phyloP scores from a whole-genome alignment of 495 filamentous ascomycete genomes.

The Hyaloscypha variabilis region DNA sequence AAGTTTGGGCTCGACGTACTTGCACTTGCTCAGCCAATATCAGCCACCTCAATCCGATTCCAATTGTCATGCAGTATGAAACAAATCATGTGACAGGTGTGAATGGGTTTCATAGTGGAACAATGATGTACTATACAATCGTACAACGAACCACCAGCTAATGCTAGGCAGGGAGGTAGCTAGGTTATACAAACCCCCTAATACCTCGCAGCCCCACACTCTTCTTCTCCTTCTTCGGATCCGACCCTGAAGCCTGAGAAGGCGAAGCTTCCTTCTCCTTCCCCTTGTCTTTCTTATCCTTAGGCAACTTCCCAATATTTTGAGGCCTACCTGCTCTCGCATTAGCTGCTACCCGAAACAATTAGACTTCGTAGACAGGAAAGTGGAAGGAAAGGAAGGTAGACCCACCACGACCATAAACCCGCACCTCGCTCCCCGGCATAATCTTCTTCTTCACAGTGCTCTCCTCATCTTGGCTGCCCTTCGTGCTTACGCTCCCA shows the following conservation, averaged over 20 bases:
- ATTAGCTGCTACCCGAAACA: background rate
- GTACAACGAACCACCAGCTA: no score
- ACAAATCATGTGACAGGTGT: no score
- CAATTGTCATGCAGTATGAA: no score
- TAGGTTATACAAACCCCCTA: constrained; percentile 47
- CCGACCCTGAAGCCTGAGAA: constrained; percentile 34
- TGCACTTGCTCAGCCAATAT: no score
- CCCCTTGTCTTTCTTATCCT: constrained; percentile 43
- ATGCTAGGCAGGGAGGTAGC: no score
- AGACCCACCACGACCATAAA: constrained; percentile 46
- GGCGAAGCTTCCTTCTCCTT: constrained; percentile 39
- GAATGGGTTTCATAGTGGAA: background rate
- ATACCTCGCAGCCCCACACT: constrained; percentile 51
- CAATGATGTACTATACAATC: background rate
- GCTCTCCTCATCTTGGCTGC: constrained; percentile 46
- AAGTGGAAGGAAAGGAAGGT: constrained; percentile 17
- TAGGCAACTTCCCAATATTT: constrained; percentile 45
- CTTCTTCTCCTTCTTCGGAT: constrained; percentile 58
- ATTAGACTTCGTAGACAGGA: no score
- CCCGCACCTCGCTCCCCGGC: constrained; percentile 38
- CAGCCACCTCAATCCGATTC: no score
- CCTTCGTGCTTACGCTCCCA: constrained; percentile 45
- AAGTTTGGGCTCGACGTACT: no score
- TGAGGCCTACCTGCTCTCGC: constrained; percentile 53
- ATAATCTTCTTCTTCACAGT: constrained; percentile 33